Evolutionary conservation across 208 protist genomes (phyloP).

Genomic region (Trypanosoma brucei): DNA sequence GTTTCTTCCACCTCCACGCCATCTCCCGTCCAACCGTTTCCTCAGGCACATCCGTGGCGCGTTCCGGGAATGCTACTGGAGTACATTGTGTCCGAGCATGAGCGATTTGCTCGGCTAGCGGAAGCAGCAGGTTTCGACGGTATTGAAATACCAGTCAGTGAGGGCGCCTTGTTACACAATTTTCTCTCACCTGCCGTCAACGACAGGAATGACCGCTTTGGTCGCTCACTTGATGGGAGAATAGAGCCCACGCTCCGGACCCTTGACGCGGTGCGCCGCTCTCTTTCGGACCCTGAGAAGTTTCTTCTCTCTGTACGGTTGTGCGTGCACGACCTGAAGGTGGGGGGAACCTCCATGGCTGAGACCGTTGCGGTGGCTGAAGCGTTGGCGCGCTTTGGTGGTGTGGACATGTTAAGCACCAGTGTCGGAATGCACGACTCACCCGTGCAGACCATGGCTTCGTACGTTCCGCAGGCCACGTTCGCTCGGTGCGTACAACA

Average conservation of each 20-base stretch:
- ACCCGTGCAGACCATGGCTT: slow-evolving; percentile 90
- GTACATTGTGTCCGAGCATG: slow-evolving; percentile 85
- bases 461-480: slow-evolving; percentile 84
- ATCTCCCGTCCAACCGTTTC: slow-evolving; percentile 59
- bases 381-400: slow-evolving; percentile 67
- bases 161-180: slow-evolving; percentile 93
- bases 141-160: slow-evolving; percentile 91
- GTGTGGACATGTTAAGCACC: slow-evolving; percentile 90
- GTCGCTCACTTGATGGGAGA: slow-evolving; percentile 74
- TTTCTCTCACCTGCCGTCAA: slow-evolving; percentile 90
- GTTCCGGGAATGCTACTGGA: slow-evolving; percentile 51
- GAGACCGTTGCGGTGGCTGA: slow-evolving; percentile 81
- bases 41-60: slow-evolving; percentile 45
- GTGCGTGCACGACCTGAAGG: slow-evolving; percentile 89
- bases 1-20: slow-evolving; percentile 54
- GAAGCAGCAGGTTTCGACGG: slow-evolving; percentile 93
- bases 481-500: slow-evolving; percentile 77
- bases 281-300: slow-evolving; percentile 32
- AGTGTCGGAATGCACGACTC: slow-evolving; percentile 95
- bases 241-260: slow-evolving; percentile 83
- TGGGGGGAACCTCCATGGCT: slow-evolving; percentile 70
- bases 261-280: slow-evolving; percentile 55
- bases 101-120: slow-evolving; percentile 84
- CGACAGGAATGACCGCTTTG: slow-evolving; percentile 82
- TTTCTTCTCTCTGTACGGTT: slow-evolving; percentile 92